Evolutionary conservation across 257 asterid genomes (phyloP), one percentile per base, ranked within the genome.

Genomic region (Solanum okadae): DNA sequence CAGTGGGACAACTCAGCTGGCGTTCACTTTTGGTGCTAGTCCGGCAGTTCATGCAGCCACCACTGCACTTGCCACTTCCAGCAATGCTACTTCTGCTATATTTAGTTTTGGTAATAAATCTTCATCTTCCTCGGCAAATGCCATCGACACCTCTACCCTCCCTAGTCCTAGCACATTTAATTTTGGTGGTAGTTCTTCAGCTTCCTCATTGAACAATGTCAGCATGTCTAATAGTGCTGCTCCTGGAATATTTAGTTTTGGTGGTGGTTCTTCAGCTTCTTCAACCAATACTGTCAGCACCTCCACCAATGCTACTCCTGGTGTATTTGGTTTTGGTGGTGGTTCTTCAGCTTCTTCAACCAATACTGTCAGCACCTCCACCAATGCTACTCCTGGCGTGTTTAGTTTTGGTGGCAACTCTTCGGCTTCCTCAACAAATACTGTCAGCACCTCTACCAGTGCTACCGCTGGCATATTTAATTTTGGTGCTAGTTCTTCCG

Each of bases 41-140:
- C 88, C 93, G 83, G 79, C 93, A 3, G 90, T 89, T 86, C 87
- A 95, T 89, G 76, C 94, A 35, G 90, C 93, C 18, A 37, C 92
- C 89, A 90, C 37, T 85, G 61, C 93, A 5, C 86, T 67, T 72
- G 89, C 79, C 78, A 85, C 93, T 15, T 86, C 67, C 86, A 86
- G 91, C 86, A 91, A 79, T 61, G 52, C 92, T 9, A 35, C 92
- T 86, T 52, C 92, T 67, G 90, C 92, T 86, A 3, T 86, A 72
- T 86, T 91, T 84, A 90, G 84, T 89, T 93, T 93, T 40, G 92
- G 93, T 59, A 87, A 89, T 18, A 88, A 88, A 85, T 68, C 93
- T 56, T 44, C 86, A 67, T 73, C 94, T 70, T 79, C 86, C 79
- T 87, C 89, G 8, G 86, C 86, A 31, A 89, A 84, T 46, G 88